These are phyloP conservation scores for Kwoniella shandongensis DNA, from an alignment of 768 basidiomycete species.

Conservation along the genomic window DNA sequence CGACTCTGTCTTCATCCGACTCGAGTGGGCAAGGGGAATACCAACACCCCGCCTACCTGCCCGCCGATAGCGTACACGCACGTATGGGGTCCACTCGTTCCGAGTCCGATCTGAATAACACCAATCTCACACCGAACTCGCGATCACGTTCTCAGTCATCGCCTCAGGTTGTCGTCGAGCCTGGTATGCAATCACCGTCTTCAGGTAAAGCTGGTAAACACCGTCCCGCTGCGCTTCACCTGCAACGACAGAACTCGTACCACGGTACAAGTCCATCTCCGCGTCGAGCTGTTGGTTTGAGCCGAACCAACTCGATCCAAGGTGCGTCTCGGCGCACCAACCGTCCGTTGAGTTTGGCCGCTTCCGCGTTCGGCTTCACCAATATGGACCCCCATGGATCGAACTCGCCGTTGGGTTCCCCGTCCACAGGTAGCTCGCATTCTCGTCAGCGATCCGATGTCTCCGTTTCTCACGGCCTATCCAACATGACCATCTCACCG, in stretches of 20 bases:
- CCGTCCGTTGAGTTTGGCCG: constrained; percentile 43
- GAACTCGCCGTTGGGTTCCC: constrained; percentile 33
- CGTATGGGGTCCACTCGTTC: constrained; percentile 30
- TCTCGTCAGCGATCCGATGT: constrained; percentile 41
- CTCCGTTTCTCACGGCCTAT: constrained; percentile 35
- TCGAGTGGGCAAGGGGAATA: constrained; percentile 36
- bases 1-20: constrained; percentile 37
- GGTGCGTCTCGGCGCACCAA: constrained; percentile 25
- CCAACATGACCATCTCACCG: constrained; percentile 49
- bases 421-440: constrained; percentile 31
- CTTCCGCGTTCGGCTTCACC: constrained; percentile 52
- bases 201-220: constrained; percentile 44
- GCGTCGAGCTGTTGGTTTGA: constrained; percentile 37
- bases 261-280: constrained; percentile 48
- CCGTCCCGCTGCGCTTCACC: constrained; percentile 37
- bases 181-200: constrained; percentile 32
- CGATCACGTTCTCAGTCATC: constrained; percentile 49
- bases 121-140: constrained; percentile 28
- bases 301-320: constrained; percentile 43
- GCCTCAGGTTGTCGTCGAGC: constrained; percentile 35
- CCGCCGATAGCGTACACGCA: constrained; percentile 17
- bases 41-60: constrained; percentile 18
- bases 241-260: constrained; percentile 49
- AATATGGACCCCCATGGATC: constrained; percentile 34
- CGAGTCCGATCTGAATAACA: constrained; percentile 32